A percentile compares a stretch with the other conserved stretches of the same genome.
Evolutionary conservation across 2,329 filamentous ascomycete species (phyloP).

Genomic region (Calonectria honghensis): DNA sequence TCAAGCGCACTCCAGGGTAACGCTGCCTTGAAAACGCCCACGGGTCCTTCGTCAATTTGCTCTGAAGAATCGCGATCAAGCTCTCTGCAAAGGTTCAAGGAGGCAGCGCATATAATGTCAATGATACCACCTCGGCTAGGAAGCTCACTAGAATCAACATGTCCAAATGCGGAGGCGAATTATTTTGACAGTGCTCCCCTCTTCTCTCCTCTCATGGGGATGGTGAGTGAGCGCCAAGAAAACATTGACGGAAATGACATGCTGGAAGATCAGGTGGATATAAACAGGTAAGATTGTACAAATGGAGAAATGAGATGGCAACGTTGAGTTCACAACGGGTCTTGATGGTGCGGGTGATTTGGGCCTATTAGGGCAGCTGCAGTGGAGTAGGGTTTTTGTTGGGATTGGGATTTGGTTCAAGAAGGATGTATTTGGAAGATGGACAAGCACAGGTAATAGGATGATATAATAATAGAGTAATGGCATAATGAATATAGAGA

Average conservation of each 20-base stretch:
- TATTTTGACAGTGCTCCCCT: not conserved
- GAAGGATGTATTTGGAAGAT: not conserved
- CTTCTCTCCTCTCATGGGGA: not conserved
- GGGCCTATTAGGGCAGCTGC: not conserved
- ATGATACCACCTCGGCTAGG: not conserved
- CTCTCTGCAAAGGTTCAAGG: conserved; percentile 19
- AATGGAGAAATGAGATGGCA: not conserved
- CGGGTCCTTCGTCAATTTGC: not conserved
- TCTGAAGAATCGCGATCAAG: conserved; percentile 22
- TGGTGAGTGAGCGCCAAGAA: not conserved
- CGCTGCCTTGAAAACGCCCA: not conserved
- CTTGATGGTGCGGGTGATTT: not conserved
- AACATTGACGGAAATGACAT: not conserved
- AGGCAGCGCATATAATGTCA: not conserved
- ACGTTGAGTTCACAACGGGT: not conserved
- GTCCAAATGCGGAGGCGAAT: not conserved
- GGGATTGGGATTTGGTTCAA: not conserved
- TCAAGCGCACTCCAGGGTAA: not conserved
- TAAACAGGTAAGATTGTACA: not conserved
- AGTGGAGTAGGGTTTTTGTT: not conserved
- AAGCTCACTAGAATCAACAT: not conserved
- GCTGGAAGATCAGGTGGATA: not conserved
- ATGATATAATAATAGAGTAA: not conserved
- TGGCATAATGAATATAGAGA: not conserved
- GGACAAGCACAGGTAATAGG: not conserved